Conservation (phyloP, 2,329 filamentous ascomycete genomes). For the Phaeophleospora eucalypticola region DNA sequence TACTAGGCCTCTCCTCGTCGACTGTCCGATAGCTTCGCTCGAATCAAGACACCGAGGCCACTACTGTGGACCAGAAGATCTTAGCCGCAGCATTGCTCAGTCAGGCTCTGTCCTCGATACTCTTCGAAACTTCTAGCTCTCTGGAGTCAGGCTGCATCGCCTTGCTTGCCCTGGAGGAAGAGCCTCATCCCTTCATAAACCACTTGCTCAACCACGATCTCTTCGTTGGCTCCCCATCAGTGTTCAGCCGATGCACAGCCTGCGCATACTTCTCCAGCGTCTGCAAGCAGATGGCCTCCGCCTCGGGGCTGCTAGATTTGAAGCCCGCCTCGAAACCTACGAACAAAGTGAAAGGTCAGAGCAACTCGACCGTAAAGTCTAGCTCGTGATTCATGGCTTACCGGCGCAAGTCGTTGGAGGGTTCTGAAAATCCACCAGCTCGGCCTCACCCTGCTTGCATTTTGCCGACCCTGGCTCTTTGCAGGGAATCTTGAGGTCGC, state of each 20-base stretch:
- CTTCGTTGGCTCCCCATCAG: not conserved
- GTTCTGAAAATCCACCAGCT: conserved; percentile 14
- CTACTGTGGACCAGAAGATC: no score
- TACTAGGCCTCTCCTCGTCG: not conserved
- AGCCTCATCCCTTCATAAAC: not conserved
- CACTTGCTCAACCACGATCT: not conserved
- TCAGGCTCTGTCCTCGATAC: no score
- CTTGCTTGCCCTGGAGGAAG: not conserved
- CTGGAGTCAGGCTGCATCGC: not conserved
- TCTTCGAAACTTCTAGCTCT: no score
- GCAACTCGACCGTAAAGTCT: no score
- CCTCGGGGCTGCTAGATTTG: not conserved
- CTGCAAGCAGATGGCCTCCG: not conserved
- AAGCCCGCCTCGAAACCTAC: conserved; percentile 6
- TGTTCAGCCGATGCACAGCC: conserved; percentile 3
- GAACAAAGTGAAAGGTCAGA: not conserved
- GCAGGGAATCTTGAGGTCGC: conserved; percentile 12
- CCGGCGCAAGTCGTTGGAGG: conserved; percentile 14
- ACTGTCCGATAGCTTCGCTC: not conserved
- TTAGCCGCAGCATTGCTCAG: no score
- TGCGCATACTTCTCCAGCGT: conserved; percentile 1
- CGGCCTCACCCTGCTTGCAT: conserved; percentile 6
- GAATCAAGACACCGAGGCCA: no score
- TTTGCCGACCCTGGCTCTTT: conserved; percentile 7
- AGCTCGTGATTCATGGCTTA: conserved; percentile 3